These are phyloP conservation scores for Acanthamoeba sp. DNA, from an alignment of 208 protist genomes.

Conservation along the genomic window DNA sequence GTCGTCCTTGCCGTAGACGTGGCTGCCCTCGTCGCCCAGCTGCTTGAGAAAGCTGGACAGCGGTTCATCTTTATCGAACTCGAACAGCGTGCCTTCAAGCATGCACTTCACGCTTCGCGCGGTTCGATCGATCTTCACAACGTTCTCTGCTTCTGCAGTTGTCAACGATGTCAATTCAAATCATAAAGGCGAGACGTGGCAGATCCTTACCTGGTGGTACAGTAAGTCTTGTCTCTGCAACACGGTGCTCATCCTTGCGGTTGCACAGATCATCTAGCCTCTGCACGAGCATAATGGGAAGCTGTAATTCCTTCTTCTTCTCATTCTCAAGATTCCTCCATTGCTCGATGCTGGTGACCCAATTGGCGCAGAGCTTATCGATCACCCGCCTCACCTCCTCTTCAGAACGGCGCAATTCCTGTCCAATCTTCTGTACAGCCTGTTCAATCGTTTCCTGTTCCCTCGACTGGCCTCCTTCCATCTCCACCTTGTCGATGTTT, in stretches of 20 bases:
- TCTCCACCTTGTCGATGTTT: too few species aligned
- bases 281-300: neutral
- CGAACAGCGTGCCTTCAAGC: neutral
- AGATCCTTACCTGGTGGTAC: too few species aligned
- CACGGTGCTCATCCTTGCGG: neutral
- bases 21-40: slow-evolving; percentile 1
- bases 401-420: neutral
- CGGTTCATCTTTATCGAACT: slow-evolving; percentile 28
- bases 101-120: neutral
- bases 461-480: too few species aligned
- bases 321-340: neutral
- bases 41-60: slow-evolving; percentile 38
- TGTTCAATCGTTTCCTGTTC: too few species aligned
- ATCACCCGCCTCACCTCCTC: neutral
- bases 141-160: neutral
- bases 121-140: slow-evolving; percentile 13
- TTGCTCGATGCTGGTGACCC: slow-evolving; percentile 9
- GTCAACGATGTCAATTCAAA: too few species aligned
- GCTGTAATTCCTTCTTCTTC: slow-evolving; percentile 38
- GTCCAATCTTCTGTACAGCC: too few species aligned
- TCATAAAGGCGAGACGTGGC: too few species aligned
- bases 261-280: neutral
- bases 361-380: neutral
- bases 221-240: neutral
- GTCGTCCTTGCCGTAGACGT: neutral